Evolutionary conservation across 495 filamentous ascomycete species (phyloP).

Genomic region (Xylaria flabelliformis): DNA sequence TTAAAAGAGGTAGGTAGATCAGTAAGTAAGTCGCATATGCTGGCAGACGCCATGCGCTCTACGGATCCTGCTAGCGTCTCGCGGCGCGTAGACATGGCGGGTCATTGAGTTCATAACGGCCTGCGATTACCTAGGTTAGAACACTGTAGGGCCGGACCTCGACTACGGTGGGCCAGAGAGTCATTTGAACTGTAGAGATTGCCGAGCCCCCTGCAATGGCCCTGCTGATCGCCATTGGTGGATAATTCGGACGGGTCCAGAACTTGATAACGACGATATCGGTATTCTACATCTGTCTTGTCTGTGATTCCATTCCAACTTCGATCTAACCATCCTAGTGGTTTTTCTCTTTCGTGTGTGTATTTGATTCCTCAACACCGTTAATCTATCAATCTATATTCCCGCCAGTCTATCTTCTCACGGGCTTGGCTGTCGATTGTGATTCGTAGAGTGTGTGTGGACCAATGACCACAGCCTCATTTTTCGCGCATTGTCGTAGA

Average conservation of each 20-base stretch:
- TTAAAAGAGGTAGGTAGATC: not conserved
- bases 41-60: conserved; percentile 1
- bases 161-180: conserved; percentile 6
- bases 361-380: conserved; percentile 2
- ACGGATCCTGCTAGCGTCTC: conserved; percentile 1
- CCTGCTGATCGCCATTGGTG: conserved; percentile 18
- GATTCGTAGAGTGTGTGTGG: conserved; percentile 16
- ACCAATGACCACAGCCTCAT: not conserved
- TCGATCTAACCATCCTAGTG: not conserved
- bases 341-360: not conserved
- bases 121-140: not conserved
- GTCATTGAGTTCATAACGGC: conserved; percentile 1
- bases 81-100: not conserved
- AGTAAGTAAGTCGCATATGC: not conserved
- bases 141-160: not conserved
- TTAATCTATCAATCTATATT: not conserved
- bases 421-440: conserved; percentile 7
- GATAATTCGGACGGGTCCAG: conserved; percentile 20
- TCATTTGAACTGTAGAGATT: conserved; percentile 26
- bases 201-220: not conserved
- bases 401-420: not conserved
- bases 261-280: conserved; percentile 2
- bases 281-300: not conserved
- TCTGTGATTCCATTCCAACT: not conserved
- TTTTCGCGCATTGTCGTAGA: not conserved